These are phyloP conservation scores for Candida coleopterorum DNA, from an alignment of 805 yeast genomes.

Conservation along the genomic window DNA sequence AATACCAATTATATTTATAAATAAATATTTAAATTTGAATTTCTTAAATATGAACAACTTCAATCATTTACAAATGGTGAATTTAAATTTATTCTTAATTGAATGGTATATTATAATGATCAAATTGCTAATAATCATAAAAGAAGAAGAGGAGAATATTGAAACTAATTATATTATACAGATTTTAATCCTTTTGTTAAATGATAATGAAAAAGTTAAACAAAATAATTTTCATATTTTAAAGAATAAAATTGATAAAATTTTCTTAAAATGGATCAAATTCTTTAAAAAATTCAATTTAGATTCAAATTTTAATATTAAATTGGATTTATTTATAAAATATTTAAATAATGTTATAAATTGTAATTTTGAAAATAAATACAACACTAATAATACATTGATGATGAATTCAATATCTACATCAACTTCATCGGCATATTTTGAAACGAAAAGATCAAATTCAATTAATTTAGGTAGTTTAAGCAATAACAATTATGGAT, in stretches of 20 bases:
- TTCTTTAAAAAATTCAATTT: conserved; percentile 9
- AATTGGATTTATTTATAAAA: too few relatives aligned
- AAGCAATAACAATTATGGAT: too few relatives aligned
- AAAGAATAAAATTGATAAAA: conserved; percentile 18
- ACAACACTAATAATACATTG: too few relatives aligned
- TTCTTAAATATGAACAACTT: conserved; percentile 19
- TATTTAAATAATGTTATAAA: too few relatives aligned
- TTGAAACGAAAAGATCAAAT: too few relatives aligned
- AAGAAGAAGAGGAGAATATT: conserved; percentile 9
- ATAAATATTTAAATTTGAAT: conserved; percentile 14
- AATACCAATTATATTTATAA: conserved; percentile 43
- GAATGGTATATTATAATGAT: conserved; percentile 45
- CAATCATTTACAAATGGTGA: conserved; percentile 21
- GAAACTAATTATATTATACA: conserved; percentile 25
- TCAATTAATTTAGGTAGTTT: too few relatives aligned
- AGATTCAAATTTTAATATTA: too few relatives aligned
- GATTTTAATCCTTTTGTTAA: conserved; percentile 20
- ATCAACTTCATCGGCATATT: too few relatives aligned
- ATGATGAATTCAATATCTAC: too few relatives aligned
- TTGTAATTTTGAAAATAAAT: too few relatives aligned
- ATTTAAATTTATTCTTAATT: conserved; percentile 27
- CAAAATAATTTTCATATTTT: conserved; percentile 1
- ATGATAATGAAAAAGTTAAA: conserved; percentile 3
- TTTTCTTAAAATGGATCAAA: conserved; percentile 22
- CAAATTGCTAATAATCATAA: conserved; percentile 34